phyloP scores from a whole-genome alignment of 23 red algal genomes.

The Gracilaria gracilis region DNA sequence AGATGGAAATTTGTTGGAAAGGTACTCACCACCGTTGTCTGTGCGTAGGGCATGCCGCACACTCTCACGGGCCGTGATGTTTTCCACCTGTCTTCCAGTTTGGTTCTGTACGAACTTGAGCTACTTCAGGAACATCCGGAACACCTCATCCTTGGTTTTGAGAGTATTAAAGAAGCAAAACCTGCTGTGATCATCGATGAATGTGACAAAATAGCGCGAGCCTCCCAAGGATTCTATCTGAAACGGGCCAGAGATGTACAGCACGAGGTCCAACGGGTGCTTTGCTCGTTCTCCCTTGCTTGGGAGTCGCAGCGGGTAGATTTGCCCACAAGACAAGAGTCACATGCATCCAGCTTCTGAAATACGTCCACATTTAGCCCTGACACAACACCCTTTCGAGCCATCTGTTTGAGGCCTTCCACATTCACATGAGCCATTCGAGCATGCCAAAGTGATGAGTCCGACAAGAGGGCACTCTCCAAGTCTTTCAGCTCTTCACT shows the following conservation, averaged over 20 bases:
- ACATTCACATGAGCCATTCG: slow-evolving; percentile 46
- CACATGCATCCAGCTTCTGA: slow-evolving; percentile 21
- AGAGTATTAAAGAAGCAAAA: slow-evolving; percentile 32
- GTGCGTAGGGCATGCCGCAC: slow-evolving; percentile 40
- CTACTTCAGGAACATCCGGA: slow-evolving; percentile 23
- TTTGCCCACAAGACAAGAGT: slow-evolving; percentile 22
- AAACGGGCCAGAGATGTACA: slow-evolving; percentile 42
- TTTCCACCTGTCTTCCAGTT: background rate
- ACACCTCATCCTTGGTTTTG: slow-evolving; percentile 41
- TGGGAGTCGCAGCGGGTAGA: slow-evolving; percentile 22
- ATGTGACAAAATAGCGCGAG: slow-evolving; percentile 60
- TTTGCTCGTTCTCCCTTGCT: slow-evolving; percentile 33
- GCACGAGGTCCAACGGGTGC: background rate
- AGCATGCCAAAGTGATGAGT: slow-evolving; percentile 37
- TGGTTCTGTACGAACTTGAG: slow-evolving; percentile 34
- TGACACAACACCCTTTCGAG: slow-evolving; percentile 15
- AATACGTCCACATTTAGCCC: background rate
- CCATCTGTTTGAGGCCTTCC: slow-evolving; percentile 18
- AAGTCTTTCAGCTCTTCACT: background rate
- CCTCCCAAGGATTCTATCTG: background rate
- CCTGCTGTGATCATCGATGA: slow-evolving; percentile 18
- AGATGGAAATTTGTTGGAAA: background rate
- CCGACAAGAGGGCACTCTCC: background rate
- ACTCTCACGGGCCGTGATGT: background rate
- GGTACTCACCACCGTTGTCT: slow-evolving; percentile 46